These are phyloP conservation scores for Ampelomyces quisqualis DNA, from an alignment of 2,329 filamentous ascomycete genomes.

Conservation along the genomic window DNA sequence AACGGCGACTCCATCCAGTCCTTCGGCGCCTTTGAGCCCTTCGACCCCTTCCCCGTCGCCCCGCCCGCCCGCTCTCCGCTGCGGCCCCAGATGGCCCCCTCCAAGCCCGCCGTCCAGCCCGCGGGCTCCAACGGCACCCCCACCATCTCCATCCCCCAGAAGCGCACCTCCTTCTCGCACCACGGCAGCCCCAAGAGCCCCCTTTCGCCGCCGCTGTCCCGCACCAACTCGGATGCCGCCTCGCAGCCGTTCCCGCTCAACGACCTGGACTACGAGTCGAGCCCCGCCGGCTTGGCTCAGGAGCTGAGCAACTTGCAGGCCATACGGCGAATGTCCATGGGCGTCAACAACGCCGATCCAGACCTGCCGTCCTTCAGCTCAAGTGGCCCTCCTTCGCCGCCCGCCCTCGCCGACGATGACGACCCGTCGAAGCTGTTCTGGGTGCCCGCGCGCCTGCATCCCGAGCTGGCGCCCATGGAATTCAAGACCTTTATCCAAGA, in stretches of 20 bases:
- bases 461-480: slow-evolving; percentile 89
- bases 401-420: slow-evolving; percentile 69
- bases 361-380: slow-evolving; percentile 72
- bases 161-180: slow-evolving; percentile 8
- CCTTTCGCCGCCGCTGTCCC: slow-evolving; percentile 44
- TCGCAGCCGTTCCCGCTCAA: slow-evolving; percentile 71
- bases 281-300: slow-evolving; percentile 84
- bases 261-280: slow-evolving; percentile 84
- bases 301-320: slow-evolving; percentile 91
- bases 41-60: slow-evolving; percentile 36
- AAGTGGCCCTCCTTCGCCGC: slow-evolving; percentile 68
- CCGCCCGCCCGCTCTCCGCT: slow-evolving; percentile 48
- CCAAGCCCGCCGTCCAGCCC: slow-evolving; percentile 3
- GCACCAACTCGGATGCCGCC: slow-evolving; percentile 46
- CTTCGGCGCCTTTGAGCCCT: slow-evolving; percentile 26
- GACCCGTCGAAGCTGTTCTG: slow-evolving; percentile 88
- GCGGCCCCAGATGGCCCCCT: slow-evolving; percentile 32
- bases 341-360: slow-evolving; percentile 69
- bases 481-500: slow-evolving; percentile 97
- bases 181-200: slow-evolving; percentile 20
- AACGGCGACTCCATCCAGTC: slow-evolving; percentile 52
- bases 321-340: slow-evolving; percentile 90
- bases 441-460: slow-evolving; percentile 93
- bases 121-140: slow-evolving; percentile 4
- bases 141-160: not conserved